Conservation (phyloP, 768 basidiomycete genomes). For the Dacryopinax primogenitus region DNA sequence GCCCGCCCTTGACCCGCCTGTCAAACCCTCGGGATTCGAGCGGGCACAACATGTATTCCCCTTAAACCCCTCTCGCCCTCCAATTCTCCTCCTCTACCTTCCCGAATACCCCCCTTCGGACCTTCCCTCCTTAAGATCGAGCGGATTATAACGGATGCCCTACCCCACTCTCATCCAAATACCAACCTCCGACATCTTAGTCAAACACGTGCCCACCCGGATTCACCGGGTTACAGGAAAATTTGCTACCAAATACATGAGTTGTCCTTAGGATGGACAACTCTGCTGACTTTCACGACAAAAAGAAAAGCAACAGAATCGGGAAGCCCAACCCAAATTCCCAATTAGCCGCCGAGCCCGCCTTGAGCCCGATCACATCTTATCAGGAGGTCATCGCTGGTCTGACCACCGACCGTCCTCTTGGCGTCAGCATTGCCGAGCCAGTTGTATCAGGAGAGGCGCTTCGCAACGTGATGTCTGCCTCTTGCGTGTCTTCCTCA, state of each 20-base stretch:
- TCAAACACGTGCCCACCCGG: constrained; percentile 1
- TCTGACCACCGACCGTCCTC: background rate
- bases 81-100: background rate
- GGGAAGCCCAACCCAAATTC: no score
- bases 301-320: background rate
- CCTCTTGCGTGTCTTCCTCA: background rate
- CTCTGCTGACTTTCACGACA: background rate
- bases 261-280: background rate
- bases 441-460: background rate
- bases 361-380: background rate
- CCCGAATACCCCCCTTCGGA: background rate
- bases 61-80: background rate
- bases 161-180: background rate
- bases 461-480: background rate
- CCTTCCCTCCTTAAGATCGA: background rate
- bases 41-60: background rate
- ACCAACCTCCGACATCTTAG: background rate
- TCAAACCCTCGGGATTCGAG: background rate
- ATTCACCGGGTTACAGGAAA: background rate
- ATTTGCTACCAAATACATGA: background rate
- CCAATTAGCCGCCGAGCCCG: no score
- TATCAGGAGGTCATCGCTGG: background rate
- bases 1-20: no score
- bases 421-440: background rate
- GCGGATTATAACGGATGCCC: background rate